Conservation (phyloP, 345 rosid genomes). For the Arabidopsis arenosa region DNA sequence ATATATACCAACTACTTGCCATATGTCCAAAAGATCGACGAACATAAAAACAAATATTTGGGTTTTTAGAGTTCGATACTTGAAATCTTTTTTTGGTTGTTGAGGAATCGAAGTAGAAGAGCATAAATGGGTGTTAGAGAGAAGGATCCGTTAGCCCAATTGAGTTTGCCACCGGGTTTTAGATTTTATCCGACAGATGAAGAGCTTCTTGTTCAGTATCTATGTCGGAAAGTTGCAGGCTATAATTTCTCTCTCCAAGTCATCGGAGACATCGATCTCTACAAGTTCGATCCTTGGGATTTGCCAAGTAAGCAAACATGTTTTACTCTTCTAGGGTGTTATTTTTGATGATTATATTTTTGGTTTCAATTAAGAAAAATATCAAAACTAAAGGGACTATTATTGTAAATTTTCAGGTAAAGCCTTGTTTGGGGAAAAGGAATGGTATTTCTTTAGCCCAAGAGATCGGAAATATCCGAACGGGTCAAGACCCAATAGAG, state of each 20-base stretch:
- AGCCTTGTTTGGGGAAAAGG: conserved; percentile 73
- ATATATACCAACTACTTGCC: conserved; percentile 32
- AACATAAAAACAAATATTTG: neutral
- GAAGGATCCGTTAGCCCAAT: conserved; percentile 72
- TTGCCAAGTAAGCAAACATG: conserved; percentile 69
- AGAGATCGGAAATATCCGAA: conserved; percentile 94
- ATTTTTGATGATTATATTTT: neutral
- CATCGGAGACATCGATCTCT: conserved; percentile 87
- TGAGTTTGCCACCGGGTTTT: conserved; percentile 95
- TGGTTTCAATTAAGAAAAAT: neutral
- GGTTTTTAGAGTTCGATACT: neutral
- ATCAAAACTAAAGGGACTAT: neutral
- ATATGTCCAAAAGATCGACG: conserved; percentile 19
- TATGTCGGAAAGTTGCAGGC: conserved; percentile 85
- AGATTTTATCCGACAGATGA: conserved; percentile 94
- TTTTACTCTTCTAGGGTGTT: neutral
- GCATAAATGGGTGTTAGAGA: conserved; percentile 70
- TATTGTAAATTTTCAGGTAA: conserved; percentile 49
- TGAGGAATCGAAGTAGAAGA: conserved; percentile 1
- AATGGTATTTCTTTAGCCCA: conserved; percentile 76
- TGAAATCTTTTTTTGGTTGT: neutral
- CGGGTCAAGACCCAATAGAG: conserved; percentile 94
- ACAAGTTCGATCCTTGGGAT: conserved; percentile 95
- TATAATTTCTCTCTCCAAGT: conserved; percentile 65
- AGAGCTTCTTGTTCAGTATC: conserved; percentile 91